Percentiles rank a stretch among this genome's conserved stretches.
phyloP scores from a whole-genome alignment of 495 filamentous ascomycete genomes.

The Aspergillus bridgeri region DNA sequence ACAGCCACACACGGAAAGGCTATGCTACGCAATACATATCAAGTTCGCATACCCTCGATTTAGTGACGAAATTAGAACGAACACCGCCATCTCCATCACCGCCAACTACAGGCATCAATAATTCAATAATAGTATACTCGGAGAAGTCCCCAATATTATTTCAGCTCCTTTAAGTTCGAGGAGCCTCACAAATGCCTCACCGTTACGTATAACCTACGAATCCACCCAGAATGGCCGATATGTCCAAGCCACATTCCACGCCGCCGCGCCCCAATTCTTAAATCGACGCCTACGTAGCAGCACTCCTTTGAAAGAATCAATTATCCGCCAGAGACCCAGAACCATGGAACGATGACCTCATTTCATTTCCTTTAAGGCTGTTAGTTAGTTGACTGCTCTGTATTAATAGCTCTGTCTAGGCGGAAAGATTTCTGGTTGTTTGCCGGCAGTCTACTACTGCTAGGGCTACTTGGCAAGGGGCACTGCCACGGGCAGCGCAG shows the following conservation, averaged over 20 bases:
- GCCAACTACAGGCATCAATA: not conserved
- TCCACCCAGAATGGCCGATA: not conserved
- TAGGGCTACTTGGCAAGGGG: not conserved
- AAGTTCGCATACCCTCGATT: not conserved
- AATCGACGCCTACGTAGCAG: not conserved
- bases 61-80: not conserved
- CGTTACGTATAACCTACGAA: not conserved
- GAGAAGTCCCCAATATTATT: not conserved
- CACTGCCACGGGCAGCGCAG: not conserved
- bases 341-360: not conserved
- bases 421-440: not conserved
- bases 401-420: not conserved
- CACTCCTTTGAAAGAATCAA: not conserved
- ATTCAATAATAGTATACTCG: no score
- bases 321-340: not conserved
- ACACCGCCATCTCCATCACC: not conserved
- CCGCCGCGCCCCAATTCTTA: not conserved
- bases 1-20: not conserved
- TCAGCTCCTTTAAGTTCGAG: not conserved
- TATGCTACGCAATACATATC: not conserved
- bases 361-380: not conserved
- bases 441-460: no score
- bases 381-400: not conserved
- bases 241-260: not conserved
- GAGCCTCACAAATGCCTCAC: not conserved